These are phyloP conservation scores for Leishmania braziliensis DNA, from an alignment of 208 protist species.

Conservation along the genomic window DNA sequence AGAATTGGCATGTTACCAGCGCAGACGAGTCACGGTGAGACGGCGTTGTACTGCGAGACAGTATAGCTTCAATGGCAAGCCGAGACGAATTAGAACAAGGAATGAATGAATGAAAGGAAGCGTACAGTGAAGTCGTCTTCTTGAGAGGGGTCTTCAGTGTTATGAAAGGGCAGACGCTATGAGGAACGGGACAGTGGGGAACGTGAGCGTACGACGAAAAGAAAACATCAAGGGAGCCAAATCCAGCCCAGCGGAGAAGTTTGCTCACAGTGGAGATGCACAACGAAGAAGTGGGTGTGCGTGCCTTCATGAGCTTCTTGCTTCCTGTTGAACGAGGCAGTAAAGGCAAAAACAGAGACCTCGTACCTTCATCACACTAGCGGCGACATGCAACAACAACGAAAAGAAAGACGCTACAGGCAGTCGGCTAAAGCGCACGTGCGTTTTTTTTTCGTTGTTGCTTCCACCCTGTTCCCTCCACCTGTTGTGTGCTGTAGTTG, in stretches of 20 bases:
- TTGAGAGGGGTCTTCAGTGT: background rate
- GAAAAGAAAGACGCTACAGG: conserved; percentile 2
- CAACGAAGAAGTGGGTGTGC: background rate
- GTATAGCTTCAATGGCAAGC: background rate
- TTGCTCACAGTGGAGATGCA: background rate
- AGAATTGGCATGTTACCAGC: no score
- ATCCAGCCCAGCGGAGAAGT: background rate
- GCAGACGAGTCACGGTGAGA: no score
- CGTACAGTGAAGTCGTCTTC: background rate
- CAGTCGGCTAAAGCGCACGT: background rate
- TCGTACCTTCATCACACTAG: no score
- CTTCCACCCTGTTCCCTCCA: background rate
- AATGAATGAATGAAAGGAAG: background rate
- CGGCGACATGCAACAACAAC: background rate
- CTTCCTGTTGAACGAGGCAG: background rate
- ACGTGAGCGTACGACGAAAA: background rate
- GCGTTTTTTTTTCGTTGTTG: background rate
- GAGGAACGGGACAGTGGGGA: background rate
- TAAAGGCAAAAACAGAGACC: background rate
- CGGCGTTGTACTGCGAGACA: no score
- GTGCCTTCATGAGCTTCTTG: background rate
- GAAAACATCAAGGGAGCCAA: background rate
- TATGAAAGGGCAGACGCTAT: background rate
- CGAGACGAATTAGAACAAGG: background rate
- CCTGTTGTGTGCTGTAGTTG: background rate